A percentile compares a stretch with the other conserved stretches of the same genome.
These are phyloP conservation scores for Firmiana major DNA, from an alignment of 345 rosid genomes.

Conservation along the genomic window DNA sequence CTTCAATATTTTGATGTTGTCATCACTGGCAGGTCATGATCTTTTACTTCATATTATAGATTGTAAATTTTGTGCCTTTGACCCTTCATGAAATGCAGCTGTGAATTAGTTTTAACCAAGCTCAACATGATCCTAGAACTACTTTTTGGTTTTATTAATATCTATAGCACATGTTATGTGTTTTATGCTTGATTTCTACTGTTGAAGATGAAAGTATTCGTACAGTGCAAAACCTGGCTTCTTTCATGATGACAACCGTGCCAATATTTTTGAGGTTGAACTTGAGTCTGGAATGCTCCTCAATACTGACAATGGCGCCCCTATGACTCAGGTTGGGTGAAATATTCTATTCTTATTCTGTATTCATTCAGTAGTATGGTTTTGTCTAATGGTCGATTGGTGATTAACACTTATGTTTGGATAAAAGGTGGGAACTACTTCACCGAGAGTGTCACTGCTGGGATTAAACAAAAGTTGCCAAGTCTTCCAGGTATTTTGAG, in stretches of 20 bases:
- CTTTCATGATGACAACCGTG: slow-evolving; percentile 84
- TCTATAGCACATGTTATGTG: background rate
- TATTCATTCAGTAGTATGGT: background rate
- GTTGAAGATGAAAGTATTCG: background rate
- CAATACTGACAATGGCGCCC: slow-evolving; percentile 93
- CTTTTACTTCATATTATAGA: slow-evolving; percentile 11
- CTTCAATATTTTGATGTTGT: slow-evolving; percentile 86
- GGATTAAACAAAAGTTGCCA: slow-evolving; percentile 42
- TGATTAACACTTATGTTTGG: slow-evolving; percentile 6
- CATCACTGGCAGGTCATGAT: slow-evolving; percentile 83
- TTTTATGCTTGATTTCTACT: slow-evolving; percentile 19
- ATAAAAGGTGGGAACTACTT: slow-evolving; percentile 58
- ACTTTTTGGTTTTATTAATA: background rate
- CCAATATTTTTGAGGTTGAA: slow-evolving; percentile 91
- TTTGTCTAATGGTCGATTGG: background rate
- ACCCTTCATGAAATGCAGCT: background rate
- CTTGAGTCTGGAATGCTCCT: slow-evolving; percentile 77
- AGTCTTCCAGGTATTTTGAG: slow-evolving; percentile 61
- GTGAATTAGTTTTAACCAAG: background rate
- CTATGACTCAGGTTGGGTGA: slow-evolving; percentile 77
- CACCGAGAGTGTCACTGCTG: slow-evolving; percentile 38
- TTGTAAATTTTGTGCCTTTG: background rate
- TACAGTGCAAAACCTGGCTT: slow-evolving; percentile 94
- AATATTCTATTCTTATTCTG: background rate
- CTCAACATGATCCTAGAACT: background rate